These are phyloP conservation scores for Smittium culicis DNA, from an alignment of 371 early-diverging fungal genomes.

Conservation along the genomic window DNA sequence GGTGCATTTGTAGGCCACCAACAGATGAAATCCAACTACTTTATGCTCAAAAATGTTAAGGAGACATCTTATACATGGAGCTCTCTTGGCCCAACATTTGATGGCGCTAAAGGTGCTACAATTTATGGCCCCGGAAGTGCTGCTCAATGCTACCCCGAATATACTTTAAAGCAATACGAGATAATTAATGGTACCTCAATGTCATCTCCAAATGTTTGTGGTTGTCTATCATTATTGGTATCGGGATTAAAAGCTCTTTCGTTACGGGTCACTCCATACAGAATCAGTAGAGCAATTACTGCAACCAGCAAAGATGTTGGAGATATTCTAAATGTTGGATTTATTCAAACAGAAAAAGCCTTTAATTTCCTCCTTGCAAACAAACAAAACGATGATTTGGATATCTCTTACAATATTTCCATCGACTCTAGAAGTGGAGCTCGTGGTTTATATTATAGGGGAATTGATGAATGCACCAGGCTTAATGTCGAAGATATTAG, in stretches of 20 bases:
- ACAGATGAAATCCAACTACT: conserved; percentile 81
- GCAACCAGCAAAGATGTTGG: conserved; percentile 58
- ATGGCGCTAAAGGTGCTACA: conserved; percentile 71
- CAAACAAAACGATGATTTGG: conserved; percentile 42
- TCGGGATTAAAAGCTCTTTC: conserved; percentile 61
- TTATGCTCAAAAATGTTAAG: conserved; percentile 43
- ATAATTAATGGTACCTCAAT: conserved; percentile 90
- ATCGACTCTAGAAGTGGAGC: conserved; percentile 22
- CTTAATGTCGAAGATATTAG: conserved; percentile 41
- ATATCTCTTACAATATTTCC: conserved; percentile 46
- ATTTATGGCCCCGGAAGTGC: conserved; percentile 89
- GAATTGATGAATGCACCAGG: conserved; percentile 52
- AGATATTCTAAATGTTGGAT: conserved; percentile 62
- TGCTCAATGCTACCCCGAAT: conserved; percentile 82
- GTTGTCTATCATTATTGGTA: conserved; percentile 65
- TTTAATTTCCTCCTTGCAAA: conserved; percentile 56
- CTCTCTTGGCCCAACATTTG: conserved; percentile 73
- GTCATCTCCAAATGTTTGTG: conserved; percentile 83
- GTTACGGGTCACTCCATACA: conserved; percentile 59
- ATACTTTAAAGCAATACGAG: conserved; percentile 53
- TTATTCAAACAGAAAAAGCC: conserved; percentile 77
- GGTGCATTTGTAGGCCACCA: conserved; percentile 80
- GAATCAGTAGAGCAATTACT: conserved; percentile 61
- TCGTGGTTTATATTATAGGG: conserved; percentile 83
- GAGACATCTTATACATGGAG: conserved; percentile 82